phyloP scores from a whole-genome alignment of 352 stramenopile species.

The Salisapilia sapeloensis region DNA sequence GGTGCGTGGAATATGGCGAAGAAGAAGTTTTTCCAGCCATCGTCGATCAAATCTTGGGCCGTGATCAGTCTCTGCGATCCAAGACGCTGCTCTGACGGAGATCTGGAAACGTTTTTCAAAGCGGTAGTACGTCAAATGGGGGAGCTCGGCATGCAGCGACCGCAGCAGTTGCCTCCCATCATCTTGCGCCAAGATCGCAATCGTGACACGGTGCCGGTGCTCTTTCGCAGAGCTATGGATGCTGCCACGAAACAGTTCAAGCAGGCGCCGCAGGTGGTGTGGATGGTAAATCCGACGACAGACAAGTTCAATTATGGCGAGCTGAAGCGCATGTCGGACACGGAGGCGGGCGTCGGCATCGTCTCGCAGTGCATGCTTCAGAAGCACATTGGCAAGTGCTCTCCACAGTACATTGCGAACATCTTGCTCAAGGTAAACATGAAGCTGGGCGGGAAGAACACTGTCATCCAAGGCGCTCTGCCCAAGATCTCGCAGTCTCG shows the following conservation, averaged over 20 bases:
- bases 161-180: slow-evolving; percentile 16
- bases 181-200: slow-evolving; percentile 15
- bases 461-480: slow-evolving; percentile 20
- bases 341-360: slow-evolving; percentile 41
- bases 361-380: slow-evolving; percentile 62
- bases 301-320: slow-evolving; percentile 37
- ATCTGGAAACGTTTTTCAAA: slow-evolving; percentile 38
- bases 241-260: slow-evolving; percentile 12
- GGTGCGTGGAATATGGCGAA: slow-evolving; percentile 59
- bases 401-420: slow-evolving; percentile 51
- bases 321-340: slow-evolving; percentile 62
- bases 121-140: slow-evolving; percentile 30
- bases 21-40: slow-evolving; percentile 26
- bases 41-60: slow-evolving; percentile 21
- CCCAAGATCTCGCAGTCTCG: slow-evolving; percentile 19
- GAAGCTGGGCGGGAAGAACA: slow-evolving; percentile 55
- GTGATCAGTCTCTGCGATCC: slow-evolving; percentile 35
- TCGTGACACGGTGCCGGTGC: slow-evolving; percentile 10
- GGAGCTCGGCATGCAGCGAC: slow-evolving; percentile 30
- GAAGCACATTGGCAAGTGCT: slow-evolving; percentile 42
- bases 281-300: slow-evolving; percentile 28
- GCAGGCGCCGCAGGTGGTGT: slow-evolving; percentile 21
- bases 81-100: slow-evolving; percentile 8
- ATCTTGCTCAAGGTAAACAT: slow-evolving; percentile 68
- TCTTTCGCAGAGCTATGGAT: slow-evolving; percentile 22